Evolutionary conservation across 2,329 filamentous ascomycete genomes (phyloP).

Genomic region (Ilyonectria robusta): DNA sequence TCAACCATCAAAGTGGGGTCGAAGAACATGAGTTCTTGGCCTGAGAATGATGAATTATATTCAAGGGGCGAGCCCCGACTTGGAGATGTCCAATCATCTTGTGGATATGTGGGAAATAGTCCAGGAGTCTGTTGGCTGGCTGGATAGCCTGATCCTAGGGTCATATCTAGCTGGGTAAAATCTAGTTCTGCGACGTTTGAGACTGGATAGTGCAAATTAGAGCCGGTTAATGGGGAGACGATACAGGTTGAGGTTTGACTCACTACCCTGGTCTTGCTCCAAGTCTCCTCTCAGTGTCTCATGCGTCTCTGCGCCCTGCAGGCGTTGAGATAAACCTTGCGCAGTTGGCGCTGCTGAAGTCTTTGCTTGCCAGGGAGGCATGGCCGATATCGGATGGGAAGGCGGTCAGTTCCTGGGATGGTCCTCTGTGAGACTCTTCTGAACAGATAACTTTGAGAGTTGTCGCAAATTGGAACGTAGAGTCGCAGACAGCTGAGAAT

Average conservation of each 20-base stretch:
- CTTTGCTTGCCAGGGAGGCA: constrained; percentile 1
- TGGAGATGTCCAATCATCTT: background rate
- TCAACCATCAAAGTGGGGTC: background rate
- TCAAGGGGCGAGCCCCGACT: background rate
- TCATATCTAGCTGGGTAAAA: background rate
- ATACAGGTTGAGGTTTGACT: background rate
- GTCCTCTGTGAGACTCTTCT: background rate
- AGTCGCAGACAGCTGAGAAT: background rate
- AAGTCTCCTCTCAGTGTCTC: background rate
- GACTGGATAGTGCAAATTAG: background rate
- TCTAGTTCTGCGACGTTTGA: background rate
- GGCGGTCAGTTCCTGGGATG: background rate
- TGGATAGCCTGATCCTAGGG: background rate
- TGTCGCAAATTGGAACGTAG: background rate
- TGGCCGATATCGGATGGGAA: constrained; percentile 1
- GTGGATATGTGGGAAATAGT: background rate
- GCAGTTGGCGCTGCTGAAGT: background rate
- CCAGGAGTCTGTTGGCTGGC: background rate
- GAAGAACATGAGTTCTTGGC: background rate
- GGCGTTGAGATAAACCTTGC: background rate
- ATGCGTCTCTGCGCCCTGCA: background rate
- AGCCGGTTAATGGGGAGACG: background rate
- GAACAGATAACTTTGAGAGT: background rate
- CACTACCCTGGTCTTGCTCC: constrained; percentile 4
- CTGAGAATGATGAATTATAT: background rate